Conservation (phyloP, 2,329 filamentous ascomycete genomes). For the Nannizzia gypsea region DNA sequence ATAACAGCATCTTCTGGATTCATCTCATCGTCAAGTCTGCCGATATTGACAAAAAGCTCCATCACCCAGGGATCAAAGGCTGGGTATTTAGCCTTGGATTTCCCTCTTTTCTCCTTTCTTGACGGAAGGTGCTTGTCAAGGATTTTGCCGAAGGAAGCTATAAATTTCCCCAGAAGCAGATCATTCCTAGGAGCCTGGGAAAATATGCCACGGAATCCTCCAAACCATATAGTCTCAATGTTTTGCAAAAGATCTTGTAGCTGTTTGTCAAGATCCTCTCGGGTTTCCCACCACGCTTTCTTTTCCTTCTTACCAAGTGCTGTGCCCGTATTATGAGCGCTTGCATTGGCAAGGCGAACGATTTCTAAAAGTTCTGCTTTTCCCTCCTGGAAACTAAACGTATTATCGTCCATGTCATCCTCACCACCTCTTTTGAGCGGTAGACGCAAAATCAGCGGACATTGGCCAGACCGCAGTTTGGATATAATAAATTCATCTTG, state of each 20-base stretch:
- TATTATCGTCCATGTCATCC: conserved; percentile 65
- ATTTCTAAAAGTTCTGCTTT: conserved; percentile 71
- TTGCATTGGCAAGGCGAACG: conserved; percentile 68
- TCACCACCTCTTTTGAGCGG: conserved; percentile 73
- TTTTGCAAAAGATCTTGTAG: conserved; percentile 68
- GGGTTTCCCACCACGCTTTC: conserved; percentile 77
- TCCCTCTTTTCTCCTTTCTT: conserved; percentile 48
- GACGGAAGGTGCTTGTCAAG: conserved; percentile 80
- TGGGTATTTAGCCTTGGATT: conserved; percentile 41
- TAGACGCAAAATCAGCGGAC: conserved; percentile 75
- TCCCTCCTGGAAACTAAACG: conserved; percentile 74
- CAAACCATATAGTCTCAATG: conserved; percentile 87
- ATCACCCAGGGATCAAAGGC: conserved; percentile 57
- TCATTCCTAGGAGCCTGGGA: conserved; percentile 56
- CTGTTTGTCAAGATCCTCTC: conserved; percentile 65
- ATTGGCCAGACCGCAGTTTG: conserved; percentile 62
- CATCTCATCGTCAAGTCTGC: conserved; percentile 55
- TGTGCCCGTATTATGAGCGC: conserved; percentile 61
- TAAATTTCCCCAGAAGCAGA: conserved; percentile 60
- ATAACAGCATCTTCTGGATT: conserved; percentile 84
- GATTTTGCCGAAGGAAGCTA: conserved; percentile 63
- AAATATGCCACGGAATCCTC: conserved; percentile 90
- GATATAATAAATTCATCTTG: conserved; percentile 77
- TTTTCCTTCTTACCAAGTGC: conserved; percentile 64
- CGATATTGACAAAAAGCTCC: conserved; percentile 79